Evolutionary conservation across 257 asterid species (phyloP), one percentile per base, ranked within the genome.

Genomic region (Thymus quinquecostatus): DNA sequence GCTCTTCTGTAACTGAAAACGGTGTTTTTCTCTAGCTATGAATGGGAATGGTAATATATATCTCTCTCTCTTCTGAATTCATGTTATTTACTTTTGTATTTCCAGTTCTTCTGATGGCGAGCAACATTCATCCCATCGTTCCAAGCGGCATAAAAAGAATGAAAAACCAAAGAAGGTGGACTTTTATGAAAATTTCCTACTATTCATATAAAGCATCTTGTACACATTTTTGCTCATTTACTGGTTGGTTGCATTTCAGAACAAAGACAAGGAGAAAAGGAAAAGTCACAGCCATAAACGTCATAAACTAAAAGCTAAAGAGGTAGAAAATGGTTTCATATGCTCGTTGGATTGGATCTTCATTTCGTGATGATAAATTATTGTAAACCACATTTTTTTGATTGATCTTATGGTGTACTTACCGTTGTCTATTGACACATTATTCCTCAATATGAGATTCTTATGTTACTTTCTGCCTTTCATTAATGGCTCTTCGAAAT

Each of bases 401-500:
- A 61, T 60, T 63, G 56, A 45, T 21, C 29, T 21, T 38, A 43
- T 60, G 55, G 10, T 50, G 43, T 14, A 61, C 41, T 62, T 48
- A 41, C 33, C 1, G n/a, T 36, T 33, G 2, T 45, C 36, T 36
- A 36, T 60, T 54, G 21, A 38, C 34, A 60, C 65, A 21, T 63
- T 62, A 40, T 69, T 48, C 13, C 67, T 36, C 6, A 40, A 27
- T 70, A 71, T 64, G 71, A 70, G 84, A 71, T 81, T 55, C 97
- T 94, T 75, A 91, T 84, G 71, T 80, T 91, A 76, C 85, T 84
- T 84, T 84, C 83, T 83, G 86, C 91, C 95, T 85, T 86, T 72
- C 73, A 69, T 87, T 77, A 67, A 82, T 87, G 99, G 99, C 97
- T 91, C 99, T 88, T 82, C 64, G 85, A 89, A 91, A 86, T 94